A percentile compares a stretch with the other conserved stretches of the same genome.
Conservation (phyloP, 202 grass and related monocot species). For the Dendrocalamus latiflorus region DNA sequence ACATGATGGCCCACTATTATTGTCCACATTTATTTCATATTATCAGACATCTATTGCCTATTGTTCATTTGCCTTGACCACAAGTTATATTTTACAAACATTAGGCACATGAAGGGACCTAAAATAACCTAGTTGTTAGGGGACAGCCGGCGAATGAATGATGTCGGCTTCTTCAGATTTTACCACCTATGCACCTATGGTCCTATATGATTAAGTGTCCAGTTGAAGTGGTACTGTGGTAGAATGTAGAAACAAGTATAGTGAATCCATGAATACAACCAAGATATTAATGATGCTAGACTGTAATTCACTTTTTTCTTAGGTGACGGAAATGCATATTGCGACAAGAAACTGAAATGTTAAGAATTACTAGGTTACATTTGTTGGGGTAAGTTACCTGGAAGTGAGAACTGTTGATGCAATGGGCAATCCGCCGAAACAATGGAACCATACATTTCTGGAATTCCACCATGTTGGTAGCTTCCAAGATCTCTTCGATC, state of each 20-base stretch:
- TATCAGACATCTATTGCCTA: too few relatives aligned
- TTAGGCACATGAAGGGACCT: neutral
- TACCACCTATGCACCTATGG: neutral
- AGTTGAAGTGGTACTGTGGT: too few relatives aligned
- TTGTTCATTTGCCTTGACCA: too few relatives aligned
- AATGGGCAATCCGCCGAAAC: constrained; percentile 63
- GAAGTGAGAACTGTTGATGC: constrained; percentile 76
- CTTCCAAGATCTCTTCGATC: constrained; percentile 93
- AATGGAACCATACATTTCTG: constrained; percentile 94
- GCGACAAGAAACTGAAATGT: neutral
- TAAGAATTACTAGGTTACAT: neutral
- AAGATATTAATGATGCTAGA: neutral
- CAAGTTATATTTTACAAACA: too few relatives aligned
- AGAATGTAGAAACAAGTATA: neutral
- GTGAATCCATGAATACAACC: neutral
- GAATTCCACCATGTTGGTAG: constrained; percentile 62
- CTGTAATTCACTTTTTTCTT: neutral
- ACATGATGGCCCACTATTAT: too few relatives aligned
- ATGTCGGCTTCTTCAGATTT: neutral
- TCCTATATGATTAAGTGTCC: neutral
- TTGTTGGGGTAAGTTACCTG: constrained; percentile 49
- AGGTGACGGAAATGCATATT: neutral
- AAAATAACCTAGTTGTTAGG: neutral
- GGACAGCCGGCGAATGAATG: neutral
- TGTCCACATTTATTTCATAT: too few relatives aligned